A percentile compares a stretch with the other conserved stretches of the same genome.
These are phyloP conservation scores for Ilyonectria sp. DNA, from an alignment of 2,329 filamentous ascomycete genomes.

Conservation along the genomic window DNA sequence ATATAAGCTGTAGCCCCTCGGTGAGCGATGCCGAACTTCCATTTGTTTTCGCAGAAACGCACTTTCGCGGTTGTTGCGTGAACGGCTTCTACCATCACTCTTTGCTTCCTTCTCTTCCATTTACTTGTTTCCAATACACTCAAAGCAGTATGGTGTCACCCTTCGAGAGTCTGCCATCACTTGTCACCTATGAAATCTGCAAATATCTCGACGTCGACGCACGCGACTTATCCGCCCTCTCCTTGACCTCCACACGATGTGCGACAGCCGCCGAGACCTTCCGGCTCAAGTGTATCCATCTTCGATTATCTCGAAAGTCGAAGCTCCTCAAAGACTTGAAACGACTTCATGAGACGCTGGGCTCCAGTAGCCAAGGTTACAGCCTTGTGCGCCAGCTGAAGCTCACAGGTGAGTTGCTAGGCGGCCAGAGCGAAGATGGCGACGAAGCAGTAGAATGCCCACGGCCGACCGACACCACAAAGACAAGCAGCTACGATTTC, in stretches of 20 bases:
- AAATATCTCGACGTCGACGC: neutral
- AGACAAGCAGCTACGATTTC: neutral
- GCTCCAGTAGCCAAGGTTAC: too few relatives aligned
- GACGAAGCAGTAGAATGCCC: too few relatives aligned
- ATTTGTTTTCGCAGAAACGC: too few relatives aligned
- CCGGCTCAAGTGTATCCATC: constrained; percentile 7
- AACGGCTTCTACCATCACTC: too few relatives aligned
- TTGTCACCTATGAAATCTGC: neutral
- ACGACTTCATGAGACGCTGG: too few relatives aligned
- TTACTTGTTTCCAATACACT: too few relatives aligned
- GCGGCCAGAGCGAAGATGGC: neutral
- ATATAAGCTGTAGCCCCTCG: too few relatives aligned
- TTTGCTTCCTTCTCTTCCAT: too few relatives aligned
- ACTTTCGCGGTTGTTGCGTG: too few relatives aligned
- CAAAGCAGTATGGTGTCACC: neutral
- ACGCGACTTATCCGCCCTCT: constrained; percentile 1
- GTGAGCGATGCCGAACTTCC: too few relatives aligned
- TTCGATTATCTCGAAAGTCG: neutral
- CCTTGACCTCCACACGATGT: neutral
- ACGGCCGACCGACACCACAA: too few relatives aligned
- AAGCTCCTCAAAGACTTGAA: neutral
- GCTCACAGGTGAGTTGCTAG: neutral
- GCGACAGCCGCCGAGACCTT: neutral
- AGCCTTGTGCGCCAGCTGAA: constrained; percentile 7
- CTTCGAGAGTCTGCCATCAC: neutral